Evolutionary conservation across 805 yeast species (phyloP).

Genomic region (Lipomyces kockii): DNA sequence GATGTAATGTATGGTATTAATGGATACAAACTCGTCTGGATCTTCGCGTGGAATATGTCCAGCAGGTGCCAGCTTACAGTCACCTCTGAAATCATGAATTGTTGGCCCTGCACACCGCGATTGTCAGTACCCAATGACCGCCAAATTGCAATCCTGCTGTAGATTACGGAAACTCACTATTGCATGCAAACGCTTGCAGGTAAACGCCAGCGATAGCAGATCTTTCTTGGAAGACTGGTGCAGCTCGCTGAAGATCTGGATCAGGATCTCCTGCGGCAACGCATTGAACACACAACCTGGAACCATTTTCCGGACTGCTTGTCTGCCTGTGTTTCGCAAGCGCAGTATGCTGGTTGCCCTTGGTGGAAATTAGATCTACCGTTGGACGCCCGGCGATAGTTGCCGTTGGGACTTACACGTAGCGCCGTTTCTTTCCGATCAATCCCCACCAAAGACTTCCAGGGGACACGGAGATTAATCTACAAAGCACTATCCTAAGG

Average conservation of each 20-base stretch:
- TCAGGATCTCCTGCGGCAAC: conserved; percentile 24
- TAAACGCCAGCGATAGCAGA: conserved; percentile 18
- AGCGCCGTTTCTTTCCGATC: too few species aligned
- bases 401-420: too few species aligned
- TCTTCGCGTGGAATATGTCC: conserved; percentile 18
- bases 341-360: too few species aligned
- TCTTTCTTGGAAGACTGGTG: conserved; percentile 8
- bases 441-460: too few species aligned
- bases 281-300: conserved; percentile 13
- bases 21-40: conserved; percentile 11
- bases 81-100: conserved; percentile 29
- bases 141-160: background rate
- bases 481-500: too few species aligned
- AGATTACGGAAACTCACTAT: conserved; percentile 17
- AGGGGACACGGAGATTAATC: too few species aligned
- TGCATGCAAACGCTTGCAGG: conserved; percentile 21
- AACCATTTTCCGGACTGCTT: conserved; percentile 7
- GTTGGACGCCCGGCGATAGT: too few species aligned
- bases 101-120: conserved; percentile 25
- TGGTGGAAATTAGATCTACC: too few species aligned
- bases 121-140: background rate
- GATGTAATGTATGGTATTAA: conserved; percentile 25
- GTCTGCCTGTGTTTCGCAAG: background rate
- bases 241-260: conserved; percentile 15
- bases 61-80: conserved; percentile 27